Conservation (phyloP, 1,284 basidiomycete genomes). For the Sphaerobolus stellatus region DNA sequence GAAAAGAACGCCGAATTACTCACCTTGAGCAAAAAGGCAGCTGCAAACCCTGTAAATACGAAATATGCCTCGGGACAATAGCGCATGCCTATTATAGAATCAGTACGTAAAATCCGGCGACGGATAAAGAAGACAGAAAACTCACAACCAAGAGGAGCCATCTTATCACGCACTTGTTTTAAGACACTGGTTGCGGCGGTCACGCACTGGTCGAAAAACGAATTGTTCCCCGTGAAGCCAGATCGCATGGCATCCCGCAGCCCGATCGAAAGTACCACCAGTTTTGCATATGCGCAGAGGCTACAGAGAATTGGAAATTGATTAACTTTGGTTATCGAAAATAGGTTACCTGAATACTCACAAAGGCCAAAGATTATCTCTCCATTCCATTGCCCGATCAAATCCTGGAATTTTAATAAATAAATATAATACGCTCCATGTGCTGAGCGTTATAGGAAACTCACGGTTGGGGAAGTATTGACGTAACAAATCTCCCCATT, state of each 20-base stretch:
- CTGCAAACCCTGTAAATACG: constrained; percentile 34
- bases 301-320: neutral
- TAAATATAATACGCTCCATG: too few relatives aligned
- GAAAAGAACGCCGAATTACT: neutral
- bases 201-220: constrained; percentile 14
- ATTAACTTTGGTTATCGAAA: constrained; percentile 14
- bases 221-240: constrained; percentile 39
- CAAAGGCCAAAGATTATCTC: constrained; percentile 13
- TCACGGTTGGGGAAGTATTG: constrained; percentile 3
- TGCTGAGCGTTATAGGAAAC: too few relatives aligned
- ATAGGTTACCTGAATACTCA: constrained; percentile 1
- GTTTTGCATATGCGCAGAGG: constrained; percentile 34
- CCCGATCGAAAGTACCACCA: constrained; percentile 52
- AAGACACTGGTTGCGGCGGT: constrained; percentile 23
- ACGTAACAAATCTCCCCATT: constrained; percentile 1
- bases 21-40: constrained; percentile 22
- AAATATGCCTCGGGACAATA: constrained; percentile 24
- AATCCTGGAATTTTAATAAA: too few relatives aligned
- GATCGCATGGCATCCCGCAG: constrained; percentile 42
- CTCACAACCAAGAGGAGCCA: constrained; percentile 10
- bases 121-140: constrained; percentile 24
- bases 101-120: constrained; percentile 26
- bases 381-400: constrained; percentile 14
- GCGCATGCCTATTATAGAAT: constrained; percentile 30
- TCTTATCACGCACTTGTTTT: constrained; percentile 1